Base-by-base conservation (phyloP, 768 basidiomycete genomes). In the Tulasnella calospora region DNA sequence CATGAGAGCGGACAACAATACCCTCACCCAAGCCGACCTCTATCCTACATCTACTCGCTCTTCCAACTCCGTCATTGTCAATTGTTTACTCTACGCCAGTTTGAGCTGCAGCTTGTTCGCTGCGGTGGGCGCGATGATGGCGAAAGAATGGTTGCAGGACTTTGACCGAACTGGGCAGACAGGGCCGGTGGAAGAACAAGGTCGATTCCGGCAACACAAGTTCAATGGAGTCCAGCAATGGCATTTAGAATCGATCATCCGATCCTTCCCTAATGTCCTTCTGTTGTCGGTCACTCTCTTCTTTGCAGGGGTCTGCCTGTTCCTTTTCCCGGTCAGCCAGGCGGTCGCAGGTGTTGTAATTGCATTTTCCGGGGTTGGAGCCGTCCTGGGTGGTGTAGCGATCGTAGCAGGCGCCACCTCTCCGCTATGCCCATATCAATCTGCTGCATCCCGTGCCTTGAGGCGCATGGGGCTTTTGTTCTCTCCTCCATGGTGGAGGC, bases 31-130 rank as follows among this genome's bases (percentile, higher is more conserved):
- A 3, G 36, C 38, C 36, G 71, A 73, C 27, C 71, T 41, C 30
- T 8, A 23, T 8, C 71, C 71, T 6, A 38, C 71, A 41, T 73
- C 41, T 73, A 6, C 13, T n/a, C 71, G 19, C 1, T 19, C 23
- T 10, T 47, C 40, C 13, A 47, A 21, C 36, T 30, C 71, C n/a
- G 36, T 73, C 15, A n/a, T n/a, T n/a, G 36, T 38, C 21, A 75
- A 61, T 19, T 75, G 55, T 23, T 36, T 74, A 3, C 44, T 74
- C 38, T 74, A 35, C 23, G 73, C 44, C 19, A 74, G 73, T 35
- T 74, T 74, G 27, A 38, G 36, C 73, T 74, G 73, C 73, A 74
- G 44, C 23, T 30, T 74, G 41, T 27, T 74, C 5, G 73, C 73
- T 12, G 73, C 73, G 3, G 19, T 74, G 12, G 73, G 73, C n/a